A percentile compares a stretch with the other conserved stretches of the same genome.
Conservation (phyloP, 2,329 filamentous ascomycete genomes). For the Paramyrothecium sp. region DNA sequence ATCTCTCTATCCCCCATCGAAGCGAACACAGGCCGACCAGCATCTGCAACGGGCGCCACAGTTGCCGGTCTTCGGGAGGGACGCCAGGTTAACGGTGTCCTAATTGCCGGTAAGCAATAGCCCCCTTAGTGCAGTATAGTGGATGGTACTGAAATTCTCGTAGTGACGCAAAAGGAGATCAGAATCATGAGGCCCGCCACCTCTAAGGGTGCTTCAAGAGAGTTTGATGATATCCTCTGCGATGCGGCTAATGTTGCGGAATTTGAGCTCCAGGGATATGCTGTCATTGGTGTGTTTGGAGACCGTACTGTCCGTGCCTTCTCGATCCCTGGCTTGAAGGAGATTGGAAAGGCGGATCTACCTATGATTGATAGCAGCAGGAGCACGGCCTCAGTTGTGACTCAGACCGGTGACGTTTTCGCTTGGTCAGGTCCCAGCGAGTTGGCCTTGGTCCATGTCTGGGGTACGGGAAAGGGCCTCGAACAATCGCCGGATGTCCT, state of each 20-base stretch:
- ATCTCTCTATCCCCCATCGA: slow-evolving; percentile 79
- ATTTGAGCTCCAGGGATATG: slow-evolving; percentile 72
- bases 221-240: slow-evolving; percentile 81
- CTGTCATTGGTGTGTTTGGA: slow-evolving; percentile 80
- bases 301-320: slow-evolving; percentile 79
- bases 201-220: slow-evolving; percentile 87
- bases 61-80: slow-evolving; percentile 79
- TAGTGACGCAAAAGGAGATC: slow-evolving; percentile 69
- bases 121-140: background rate
- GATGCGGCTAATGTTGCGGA: slow-evolving; percentile 77
- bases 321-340: slow-evolving; percentile 83
- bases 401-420: slow-evolving; percentile 76
- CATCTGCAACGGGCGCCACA: slow-evolving; percentile 69
- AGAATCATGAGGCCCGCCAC: slow-evolving; percentile 84
- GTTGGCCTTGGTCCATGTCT: slow-evolving; percentile 77
- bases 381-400: slow-evolving; percentile 68
- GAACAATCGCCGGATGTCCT: slow-evolving; percentile 69
- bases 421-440: slow-evolving; percentile 90
- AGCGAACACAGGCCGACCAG: slow-evolving; percentile 71
- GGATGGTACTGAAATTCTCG: slow-evolving; percentile 20
- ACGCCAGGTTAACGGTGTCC: slow-evolving; percentile 71
- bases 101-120: slow-evolving; percentile 66
- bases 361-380: slow-evolving; percentile 72
- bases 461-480: slow-evolving; percentile 69
- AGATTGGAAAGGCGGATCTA: slow-evolving; percentile 69